Conservation (phyloP, 78 protist genomes). For the Blattamonas nauphoetae region DNA sequence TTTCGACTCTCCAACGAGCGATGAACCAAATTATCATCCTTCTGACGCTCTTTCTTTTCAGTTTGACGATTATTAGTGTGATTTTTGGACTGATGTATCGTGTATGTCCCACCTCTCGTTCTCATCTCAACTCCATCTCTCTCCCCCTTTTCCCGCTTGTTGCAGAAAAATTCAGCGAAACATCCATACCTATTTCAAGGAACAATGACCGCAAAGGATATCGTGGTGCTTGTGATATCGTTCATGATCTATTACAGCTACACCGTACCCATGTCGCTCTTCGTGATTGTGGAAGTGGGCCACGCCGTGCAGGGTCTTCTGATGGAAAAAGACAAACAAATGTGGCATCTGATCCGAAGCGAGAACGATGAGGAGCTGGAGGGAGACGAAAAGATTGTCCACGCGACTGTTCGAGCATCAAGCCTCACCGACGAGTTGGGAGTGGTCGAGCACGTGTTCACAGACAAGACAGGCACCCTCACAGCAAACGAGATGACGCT, state of each 20-base stretch:
- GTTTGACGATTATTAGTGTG: no score
- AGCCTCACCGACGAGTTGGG: conserved; percentile 37
- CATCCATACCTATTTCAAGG: no score
- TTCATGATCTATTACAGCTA: background rate
- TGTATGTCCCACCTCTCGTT: no score
- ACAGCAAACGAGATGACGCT: conserved; percentile 40
- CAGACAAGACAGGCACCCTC: conserved; percentile 59
- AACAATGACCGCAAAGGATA: no score
- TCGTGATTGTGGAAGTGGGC: background rate
- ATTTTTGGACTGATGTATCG: no score
- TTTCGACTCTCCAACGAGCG: background rate
- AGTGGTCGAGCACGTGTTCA: conserved; percentile 16
- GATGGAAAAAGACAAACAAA: background rate
- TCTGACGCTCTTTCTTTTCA: no score
- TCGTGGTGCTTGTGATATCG: no score
- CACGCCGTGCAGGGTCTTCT: background rate
- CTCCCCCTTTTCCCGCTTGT: no score
- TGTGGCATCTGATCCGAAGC: background rate
- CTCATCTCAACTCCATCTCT: no score
- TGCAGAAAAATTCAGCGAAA: no score
- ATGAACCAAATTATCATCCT: background rate
- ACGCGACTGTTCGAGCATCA: conserved; percentile 28
- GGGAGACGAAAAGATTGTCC: no score
- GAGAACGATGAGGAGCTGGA: background rate
- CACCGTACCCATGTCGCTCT: background rate